phyloP scores from a whole-genome alignment of 2,329 filamentous ascomycete genomes.

The Fusarium hostae region DNA sequence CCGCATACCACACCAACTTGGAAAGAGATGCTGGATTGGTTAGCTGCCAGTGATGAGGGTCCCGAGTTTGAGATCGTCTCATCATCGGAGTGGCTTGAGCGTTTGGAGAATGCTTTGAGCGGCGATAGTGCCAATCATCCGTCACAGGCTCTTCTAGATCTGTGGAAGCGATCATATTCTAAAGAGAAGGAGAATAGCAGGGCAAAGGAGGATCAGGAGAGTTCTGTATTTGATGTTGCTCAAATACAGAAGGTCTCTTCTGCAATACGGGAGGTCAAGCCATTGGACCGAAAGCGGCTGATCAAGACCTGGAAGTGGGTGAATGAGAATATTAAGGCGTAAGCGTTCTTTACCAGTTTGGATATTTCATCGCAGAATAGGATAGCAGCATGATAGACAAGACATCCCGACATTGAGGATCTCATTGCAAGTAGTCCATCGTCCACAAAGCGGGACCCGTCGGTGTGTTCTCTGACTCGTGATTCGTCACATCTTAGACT shows the following conservation, averaged over 20 bases:
- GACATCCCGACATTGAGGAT: too few species aligned
- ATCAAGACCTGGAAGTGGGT: conserved; percentile 41
- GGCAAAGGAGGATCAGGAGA: fast-evolving
- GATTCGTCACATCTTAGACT: background rate
- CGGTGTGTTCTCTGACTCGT: background rate
- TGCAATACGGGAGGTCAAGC: conserved; percentile 16
- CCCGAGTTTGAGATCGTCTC: conserved; percentile 11
- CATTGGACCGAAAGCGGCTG: conserved; percentile 27
- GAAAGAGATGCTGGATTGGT: conserved; percentile 38
- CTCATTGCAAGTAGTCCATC: too few species aligned
- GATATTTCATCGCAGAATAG: fast-evolving
- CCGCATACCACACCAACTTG: conserved; percentile 30
- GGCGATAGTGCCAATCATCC: conserved; percentile 17
- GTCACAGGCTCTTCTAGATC: conserved; percentile 34
- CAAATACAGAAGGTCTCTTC: conserved; percentile 9
- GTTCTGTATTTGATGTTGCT: conserved; percentile 19
- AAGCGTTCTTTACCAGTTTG: too few species aligned
- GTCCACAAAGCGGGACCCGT: background rate
- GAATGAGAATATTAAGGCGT: background rate
- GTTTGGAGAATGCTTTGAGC: conserved; percentile 18
- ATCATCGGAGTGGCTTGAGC: conserved; percentile 27
- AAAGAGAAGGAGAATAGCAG: background rate
- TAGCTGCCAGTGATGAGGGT: background rate
- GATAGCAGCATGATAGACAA: background rate
- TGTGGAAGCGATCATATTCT: conserved; percentile 37